Evolutionary conservation across 2,329 filamentous ascomycete genomes (phyloP).

Genomic region (Mycosphaerella arachidis): DNA sequence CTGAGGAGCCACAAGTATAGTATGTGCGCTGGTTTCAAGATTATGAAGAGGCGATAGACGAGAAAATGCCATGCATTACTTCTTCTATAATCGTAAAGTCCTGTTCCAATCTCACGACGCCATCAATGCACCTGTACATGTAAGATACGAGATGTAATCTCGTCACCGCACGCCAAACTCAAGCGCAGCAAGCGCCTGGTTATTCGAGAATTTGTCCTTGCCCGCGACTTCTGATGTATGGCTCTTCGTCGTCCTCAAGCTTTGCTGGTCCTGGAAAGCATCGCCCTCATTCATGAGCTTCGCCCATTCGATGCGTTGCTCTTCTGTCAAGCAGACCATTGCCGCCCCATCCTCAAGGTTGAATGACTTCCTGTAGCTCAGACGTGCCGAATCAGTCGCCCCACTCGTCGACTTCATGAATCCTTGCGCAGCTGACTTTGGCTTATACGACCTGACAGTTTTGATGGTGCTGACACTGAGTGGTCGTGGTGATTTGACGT

Average conservation of each 20-base stretch:
- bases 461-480: constrained; percentile 18
- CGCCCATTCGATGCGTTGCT: constrained; percentile 28
- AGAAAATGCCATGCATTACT: not conserved
- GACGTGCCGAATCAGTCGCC: constrained; percentile 15
- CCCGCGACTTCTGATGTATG: not conserved
- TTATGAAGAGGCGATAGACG: too few species aligned
- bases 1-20: too few species aligned
- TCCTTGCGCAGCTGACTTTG: constrained; percentile 22
- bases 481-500: constrained; percentile 13
- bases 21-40: too few species aligned
- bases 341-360: constrained; percentile 18
- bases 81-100: constrained; percentile 1
- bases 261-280: constrained; percentile 8
- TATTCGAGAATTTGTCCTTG: constrained; percentile 18
- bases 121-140: not conserved
- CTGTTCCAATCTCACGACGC: not conserved
- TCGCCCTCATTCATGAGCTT: constrained; percentile 20
- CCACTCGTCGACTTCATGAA: constrained; percentile 25
- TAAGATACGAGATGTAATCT: constrained; percentile 26
- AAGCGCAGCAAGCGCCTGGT: constrained; percentile 25
- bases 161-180: constrained; percentile 23
- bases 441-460: constrained; percentile 21
- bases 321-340: constrained; percentile 25
- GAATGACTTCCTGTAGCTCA: constrained; percentile 20
- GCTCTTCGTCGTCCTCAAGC: constrained; percentile 8